These are phyloP conservation scores for Calonectria hawksworthii DNA, from an alignment of 2,329 filamentous ascomycete genomes.

Conservation along the genomic window DNA sequence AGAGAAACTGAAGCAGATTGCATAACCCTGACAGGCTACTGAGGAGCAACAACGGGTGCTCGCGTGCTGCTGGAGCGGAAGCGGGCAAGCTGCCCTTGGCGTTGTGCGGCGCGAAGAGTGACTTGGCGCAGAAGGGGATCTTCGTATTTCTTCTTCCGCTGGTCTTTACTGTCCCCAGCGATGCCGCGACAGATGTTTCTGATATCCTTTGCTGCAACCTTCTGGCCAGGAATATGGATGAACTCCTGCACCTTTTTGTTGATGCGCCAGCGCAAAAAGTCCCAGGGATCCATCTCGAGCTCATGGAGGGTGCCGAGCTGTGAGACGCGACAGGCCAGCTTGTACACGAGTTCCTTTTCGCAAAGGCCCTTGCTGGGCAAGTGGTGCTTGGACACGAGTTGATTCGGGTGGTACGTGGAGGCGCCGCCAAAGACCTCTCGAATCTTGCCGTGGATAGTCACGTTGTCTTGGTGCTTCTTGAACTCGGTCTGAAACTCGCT, in stretches of 20 bases:
- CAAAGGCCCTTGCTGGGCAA: slow-evolving; percentile 51
- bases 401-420: slow-evolving; percentile 53
- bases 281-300: slow-evolving; percentile 53
- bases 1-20: neutral
- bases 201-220: slow-evolving; percentile 21
- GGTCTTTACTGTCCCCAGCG: slow-evolving; percentile 12
- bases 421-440: slow-evolving; percentile 51
- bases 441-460: slow-evolving; percentile 52
- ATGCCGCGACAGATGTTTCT: slow-evolving; percentile 34
- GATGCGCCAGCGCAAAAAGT: slow-evolving; percentile 53
- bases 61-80: neutral
- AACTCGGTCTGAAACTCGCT: neutral
- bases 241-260: neutral
- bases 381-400: slow-evolving; percentile 50
- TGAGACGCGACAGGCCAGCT: slow-evolving; percentile 49
- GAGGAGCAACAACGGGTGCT: too few relatives aligned
- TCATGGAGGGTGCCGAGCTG: slow-evolving; percentile 46
- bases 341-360: slow-evolving; percentile 52
- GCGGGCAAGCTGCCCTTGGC: neutral
- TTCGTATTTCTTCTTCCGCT: slow-evolving; percentile 28
- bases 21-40: neutral
- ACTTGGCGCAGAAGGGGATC: slow-evolving; percentile 48
- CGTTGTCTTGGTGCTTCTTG: slow-evolving; percentile 41
- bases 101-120: slow-evolving; percentile 45
- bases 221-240: neutral